A percentile compares a stretch with the other conserved stretches of the same genome.
These are phyloP conservation scores for Pseudohyphozyma bogoriensis DNA, from an alignment of 768 basidiomycete genomes.

Conservation along the genomic window DNA sequence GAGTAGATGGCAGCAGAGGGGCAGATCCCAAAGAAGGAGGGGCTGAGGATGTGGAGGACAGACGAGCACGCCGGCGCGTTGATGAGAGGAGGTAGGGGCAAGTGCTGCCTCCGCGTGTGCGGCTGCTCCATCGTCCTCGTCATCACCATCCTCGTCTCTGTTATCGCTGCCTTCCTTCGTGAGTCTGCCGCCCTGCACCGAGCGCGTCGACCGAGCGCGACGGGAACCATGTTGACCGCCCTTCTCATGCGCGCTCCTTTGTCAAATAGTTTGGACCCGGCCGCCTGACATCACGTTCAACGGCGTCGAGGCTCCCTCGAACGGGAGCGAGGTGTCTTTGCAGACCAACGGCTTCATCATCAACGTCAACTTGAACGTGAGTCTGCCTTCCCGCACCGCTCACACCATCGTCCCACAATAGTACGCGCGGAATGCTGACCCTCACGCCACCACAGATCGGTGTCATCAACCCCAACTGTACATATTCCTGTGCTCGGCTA, in stretches of 20 bases:
- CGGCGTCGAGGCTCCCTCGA: constrained; percentile 27
- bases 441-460: constrained; percentile 16
- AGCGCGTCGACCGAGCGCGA: background rate
- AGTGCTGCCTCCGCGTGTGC: constrained; percentile 26
- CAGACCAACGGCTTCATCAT: constrained; percentile 22
- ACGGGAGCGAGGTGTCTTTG: constrained; percentile 22
- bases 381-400: background rate
- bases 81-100: constrained; percentile 22
- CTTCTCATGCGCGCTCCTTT: background rate
- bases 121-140: constrained; percentile 31
- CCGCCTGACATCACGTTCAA: constrained; percentile 33
- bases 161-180: constrained; percentile 34
- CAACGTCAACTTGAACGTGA: constrained; percentile 28
- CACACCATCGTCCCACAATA: background rate
- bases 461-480: constrained; percentile 34
- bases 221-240: background rate
- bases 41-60: constrained; percentile 32
- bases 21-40: constrained; percentile 34
- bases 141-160: constrained; percentile 30
- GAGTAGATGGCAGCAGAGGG: constrained; percentile 32
- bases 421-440: too few relatives aligned
- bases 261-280: constrained; percentile 30
- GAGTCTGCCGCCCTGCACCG: background rate
- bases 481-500: background rate
- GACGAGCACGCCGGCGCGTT: constrained; percentile 33